Evolutionary conservation across 768 basidiomycete genomes (phyloP), one percentile per base, ranked within the genome.

Genomic region (Xerocomus spinulosus): DNA sequence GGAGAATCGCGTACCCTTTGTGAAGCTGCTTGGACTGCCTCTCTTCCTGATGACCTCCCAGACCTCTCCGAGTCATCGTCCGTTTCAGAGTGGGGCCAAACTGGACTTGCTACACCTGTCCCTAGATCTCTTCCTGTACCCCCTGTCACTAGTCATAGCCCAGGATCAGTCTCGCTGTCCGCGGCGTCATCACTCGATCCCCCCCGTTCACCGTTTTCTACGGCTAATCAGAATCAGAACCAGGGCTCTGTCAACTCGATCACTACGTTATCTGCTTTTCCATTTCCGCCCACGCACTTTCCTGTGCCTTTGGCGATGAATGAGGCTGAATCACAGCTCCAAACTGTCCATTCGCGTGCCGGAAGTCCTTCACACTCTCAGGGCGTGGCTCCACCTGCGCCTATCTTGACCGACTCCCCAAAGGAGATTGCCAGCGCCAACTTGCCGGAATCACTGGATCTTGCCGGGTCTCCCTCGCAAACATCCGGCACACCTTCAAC

Each of bases 1-100:
- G 83, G 81, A 5, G 80, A 87, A 71, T 88, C 81, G 80, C 74
- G 80, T 43, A 73, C 81, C 5, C 68, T 85, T 3, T 90, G 87
- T 56, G 88, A 92, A 68, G 87, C 84, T 12, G 79, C 79, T 9
- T 91, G 87, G 84, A 67, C 70, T 5, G 80, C 82, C 0, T 46
- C 64, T 13, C 53, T 69, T 17, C 70, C 69, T 2, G 55, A 58
- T 30, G 66, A 58, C 46, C 50, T 71, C 7, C 64, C 59, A 0
- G 58, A 68, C 5, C 30, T 59, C 26, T 47, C 49, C 9, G 53
- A 46, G 21, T 28, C 49, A 3, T 49, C 52, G 4, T 44, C 36
- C 7, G 53, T 67, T 24, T 63, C 66, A 29, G 68, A 67, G 42
- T 63, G 66, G 68, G 66, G 63, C 6, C 57, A 58, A 32, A 63